Evolutionary conservation across 2,329 filamentous ascomycete genomes (phyloP).

Genomic region (Alternaria sp.): DNA sequence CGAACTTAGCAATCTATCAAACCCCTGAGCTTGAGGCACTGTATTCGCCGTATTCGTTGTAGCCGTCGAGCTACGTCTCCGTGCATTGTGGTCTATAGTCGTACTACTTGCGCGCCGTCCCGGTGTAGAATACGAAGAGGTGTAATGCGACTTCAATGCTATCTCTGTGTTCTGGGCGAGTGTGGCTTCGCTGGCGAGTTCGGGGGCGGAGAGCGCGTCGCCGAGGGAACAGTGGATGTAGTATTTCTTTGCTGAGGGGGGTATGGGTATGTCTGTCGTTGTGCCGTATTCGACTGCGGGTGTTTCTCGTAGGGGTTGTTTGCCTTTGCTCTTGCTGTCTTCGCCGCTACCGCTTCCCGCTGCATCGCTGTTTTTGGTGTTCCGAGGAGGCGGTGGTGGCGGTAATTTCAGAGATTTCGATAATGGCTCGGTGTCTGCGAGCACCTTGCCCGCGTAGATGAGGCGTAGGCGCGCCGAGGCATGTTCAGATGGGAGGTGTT

Average conservation of each 20-base stretch:
- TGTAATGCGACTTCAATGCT: slow-evolving; percentile 40
- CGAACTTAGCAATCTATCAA: slow-evolving; percentile 80
- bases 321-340: slow-evolving; percentile 67
- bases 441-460: slow-evolving; percentile 86
- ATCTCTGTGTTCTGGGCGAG: slow-evolving; percentile 49
- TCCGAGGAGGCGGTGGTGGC: slow-evolving; percentile 57
- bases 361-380: slow-evolving; percentile 24
- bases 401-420: slow-evolving; percentile 70
- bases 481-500: slow-evolving; percentile 67
- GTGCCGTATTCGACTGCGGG: slow-evolving; percentile 25
- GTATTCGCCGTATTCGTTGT: slow-evolving; percentile 59
- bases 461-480: slow-evolving; percentile 78
- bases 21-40: slow-evolving; percentile 79
- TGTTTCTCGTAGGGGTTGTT: slow-evolving; percentile 63
- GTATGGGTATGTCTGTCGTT: slow-evolving; percentile 24
- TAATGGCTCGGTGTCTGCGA: slow-evolving; percentile 75
- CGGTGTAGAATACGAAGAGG: slow-evolving; percentile 13
- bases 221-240: slow-evolving; percentile 98
- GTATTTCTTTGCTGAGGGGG: slow-evolving; percentile 60
- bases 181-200: slow-evolving; percentile 72
- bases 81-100: slow-evolving; percentile 10
- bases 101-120: slow-evolving; percentile 22
- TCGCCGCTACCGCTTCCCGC: slow-evolving; percentile 17
- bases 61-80: slow-evolving; percentile 24
- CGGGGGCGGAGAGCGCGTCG: slow-evolving; percentile 68